phyloP scores from a whole-genome alignment of 441 rosid species.

The Adansonia madagascariensis region DNA sequence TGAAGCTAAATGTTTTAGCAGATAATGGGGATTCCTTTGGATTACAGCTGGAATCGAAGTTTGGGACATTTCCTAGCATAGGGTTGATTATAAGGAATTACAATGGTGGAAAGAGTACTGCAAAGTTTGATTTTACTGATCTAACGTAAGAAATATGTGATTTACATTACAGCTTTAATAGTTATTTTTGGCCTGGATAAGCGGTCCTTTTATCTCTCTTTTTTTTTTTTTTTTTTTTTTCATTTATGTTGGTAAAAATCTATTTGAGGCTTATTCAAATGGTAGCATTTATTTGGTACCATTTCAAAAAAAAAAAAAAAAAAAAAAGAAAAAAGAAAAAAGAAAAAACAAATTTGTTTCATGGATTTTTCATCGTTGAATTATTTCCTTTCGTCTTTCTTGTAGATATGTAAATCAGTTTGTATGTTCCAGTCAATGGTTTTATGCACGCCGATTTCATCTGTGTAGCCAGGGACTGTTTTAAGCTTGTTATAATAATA shows the following conservation, averaged over 20 bases:
- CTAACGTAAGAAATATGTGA: slow-evolving; percentile 64
- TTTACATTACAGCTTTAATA: neutral
- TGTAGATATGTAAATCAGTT: neutral
- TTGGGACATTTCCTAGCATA: slow-evolving; percentile 31
- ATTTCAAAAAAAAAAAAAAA: neutral
- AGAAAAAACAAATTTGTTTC: neutral
- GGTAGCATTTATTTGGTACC: neutral
- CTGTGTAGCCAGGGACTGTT: neutral
- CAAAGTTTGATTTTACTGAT: slow-evolving; percentile 70
- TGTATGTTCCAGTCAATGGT: neutral
- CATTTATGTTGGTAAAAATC: neutral
- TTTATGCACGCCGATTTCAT: neutral
- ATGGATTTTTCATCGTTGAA: neutral
- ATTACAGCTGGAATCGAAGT: slow-evolving; percentile 43
- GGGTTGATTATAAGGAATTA: slow-evolving; percentile 47
- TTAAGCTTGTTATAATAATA: neutral
- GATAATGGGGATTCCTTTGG: slow-evolving; percentile 43
- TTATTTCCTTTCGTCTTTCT: neutral
- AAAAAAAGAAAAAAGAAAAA: too few relatives aligned
- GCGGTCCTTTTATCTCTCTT: neutral
- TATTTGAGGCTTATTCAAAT: slow-evolving; percentile 1
- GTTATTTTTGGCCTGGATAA: neutral
- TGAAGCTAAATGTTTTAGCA: slow-evolving; percentile 33
- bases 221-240: neutral
- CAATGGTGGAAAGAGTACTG: slow-evolving; percentile 38